Evolutionary conservation across 2,329 filamentous ascomycete species (phyloP), one percentile per base, ranked within the genome.

Genomic region (Verruconis gallopava): DNA sequence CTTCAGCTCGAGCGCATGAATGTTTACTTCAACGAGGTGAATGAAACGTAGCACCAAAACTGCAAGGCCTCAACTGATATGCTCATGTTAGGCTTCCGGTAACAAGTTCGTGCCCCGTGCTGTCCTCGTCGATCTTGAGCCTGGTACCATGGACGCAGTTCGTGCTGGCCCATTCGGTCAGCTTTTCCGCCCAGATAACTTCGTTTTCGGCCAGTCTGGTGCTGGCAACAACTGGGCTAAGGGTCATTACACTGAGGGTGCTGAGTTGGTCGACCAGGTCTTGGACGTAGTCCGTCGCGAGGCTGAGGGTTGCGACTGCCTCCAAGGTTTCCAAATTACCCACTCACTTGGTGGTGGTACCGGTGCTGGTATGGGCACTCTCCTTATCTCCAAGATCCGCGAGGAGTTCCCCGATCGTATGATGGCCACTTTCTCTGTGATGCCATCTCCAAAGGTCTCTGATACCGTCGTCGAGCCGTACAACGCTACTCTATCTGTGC

Each of bases 181-280:
- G 74, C 86, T 98, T 55, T 96, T 98, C 86, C 88, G 91, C 53
- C 91, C 91, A 64, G 91, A 98, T 75, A 98, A 96, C 82, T 96
- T 96, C 71, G 86, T 96, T 63, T 96, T 96, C 68, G 91, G 91
- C 58, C 91, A 96, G 75, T 96, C 91, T 58, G 89, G 91, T 77
- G 91, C 91, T 66, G 91, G 91, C 72, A 98, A 98, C 85, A 96
- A 96, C 81, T 98, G 91, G 91, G 91, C 91, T 69, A 98, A 96
- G 81, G 91, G 91, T 72, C 91, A 98, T 68, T 98, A 98, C 79
- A 98, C 91, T 52, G 91, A 98, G 75, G 91, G 91, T 79, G 91
- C 91, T 55, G 91, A 98, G 74, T 79, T 96, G 50, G 91, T 98
- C 55, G 91, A 98, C 74, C 77, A 95, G 62, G 91, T 98, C 55